Evolutionary conservation across 2,329 filamentous ascomycete species (phyloP).

Genomic region (Huntiella moniliformis): DNA sequence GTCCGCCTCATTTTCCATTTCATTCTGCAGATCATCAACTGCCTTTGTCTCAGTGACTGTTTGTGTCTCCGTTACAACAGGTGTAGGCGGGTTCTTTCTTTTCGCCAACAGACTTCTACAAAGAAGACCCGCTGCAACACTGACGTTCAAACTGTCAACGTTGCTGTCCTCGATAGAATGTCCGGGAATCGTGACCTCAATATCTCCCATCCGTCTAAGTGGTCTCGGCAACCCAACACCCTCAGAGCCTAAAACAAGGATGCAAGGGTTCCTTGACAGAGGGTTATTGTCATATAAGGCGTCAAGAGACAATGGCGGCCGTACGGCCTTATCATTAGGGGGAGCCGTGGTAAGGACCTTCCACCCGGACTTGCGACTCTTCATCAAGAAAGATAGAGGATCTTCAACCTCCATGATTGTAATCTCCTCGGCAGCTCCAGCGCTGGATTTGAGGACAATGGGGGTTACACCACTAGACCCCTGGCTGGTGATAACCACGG

Average conservation of each 20-base stretch:
- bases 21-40: too few relatives aligned
- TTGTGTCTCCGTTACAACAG: too few relatives aligned
- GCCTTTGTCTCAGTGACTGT: too few relatives aligned
- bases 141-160: slow-evolving; percentile 87
- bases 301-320: slow-evolving; percentile 14
- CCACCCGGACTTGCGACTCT: slow-evolving; percentile 58
- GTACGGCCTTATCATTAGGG: slow-evolving; percentile 18
- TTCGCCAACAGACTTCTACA: slow-evolving; percentile 38
- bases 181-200: slow-evolving; percentile 44
- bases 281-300: slow-evolving; percentile 25
- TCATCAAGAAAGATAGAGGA: slow-evolving; percentile 48
- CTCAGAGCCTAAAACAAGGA: slow-evolving; percentile 72
- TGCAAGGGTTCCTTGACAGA: slow-evolving; percentile 42
- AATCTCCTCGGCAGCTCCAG: slow-evolving; percentile 69
- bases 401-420: slow-evolving; percentile 52
- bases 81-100: neutral
- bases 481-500: slow-evolving; percentile 51
- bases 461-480: slow-evolving; percentile 52
- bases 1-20: too few relatives aligned
- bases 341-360: slow-evolving; percentile 59
- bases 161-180: slow-evolving; percentile 27
- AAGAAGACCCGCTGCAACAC: slow-evolving; percentile 65
- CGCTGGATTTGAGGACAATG: slow-evolving; percentile 68
- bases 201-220: slow-evolving; percentile 47
- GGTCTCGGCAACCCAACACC: slow-evolving; percentile 50